Conservation (phyloP, 2,329 filamentous ascomycete species). For the Calonectria montana region DNA sequence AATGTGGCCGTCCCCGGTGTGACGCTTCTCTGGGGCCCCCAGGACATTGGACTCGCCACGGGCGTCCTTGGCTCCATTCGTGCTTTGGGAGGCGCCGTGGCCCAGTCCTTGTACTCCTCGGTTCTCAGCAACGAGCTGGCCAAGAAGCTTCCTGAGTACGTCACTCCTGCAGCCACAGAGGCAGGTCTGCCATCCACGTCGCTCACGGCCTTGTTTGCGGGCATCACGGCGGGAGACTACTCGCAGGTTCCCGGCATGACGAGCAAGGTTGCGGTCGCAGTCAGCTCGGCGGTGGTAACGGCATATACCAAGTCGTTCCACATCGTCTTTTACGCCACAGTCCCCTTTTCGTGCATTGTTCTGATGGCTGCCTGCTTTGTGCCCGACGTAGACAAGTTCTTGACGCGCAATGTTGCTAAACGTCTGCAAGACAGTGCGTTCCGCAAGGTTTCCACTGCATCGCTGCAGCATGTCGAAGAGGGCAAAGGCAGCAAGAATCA, state of each 20-base stretch:
- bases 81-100: conserved; percentile 52
- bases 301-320: conserved; percentile 58
- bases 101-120: conserved; percentile 51
- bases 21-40: conserved; percentile 57
- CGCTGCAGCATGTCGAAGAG: conserved; percentile 8
- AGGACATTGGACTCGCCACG: conserved; percentile 58
- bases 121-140: conserved; percentile 50
- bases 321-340: conserved; percentile 55
- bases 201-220: conserved; percentile 48
- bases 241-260: conserved; percentile 49
- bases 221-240: conserved; percentile 46
- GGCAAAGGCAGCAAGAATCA: not conserved
- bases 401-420: conserved; percentile 57
- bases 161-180: conserved; percentile 47
- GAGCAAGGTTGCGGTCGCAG: conserved; percentile 46
- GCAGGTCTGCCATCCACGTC: conserved; percentile 50
- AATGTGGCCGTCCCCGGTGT: conserved; percentile 56
- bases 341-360: conserved; percentile 54
- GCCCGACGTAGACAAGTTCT: conserved; percentile 56
- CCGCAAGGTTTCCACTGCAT: conserved; percentile 16
- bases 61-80: conserved; percentile 60
- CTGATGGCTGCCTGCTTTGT: conserved; percentile 51
- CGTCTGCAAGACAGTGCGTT: conserved; percentile 47
- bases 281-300: conserved; percentile 48
- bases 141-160: conserved; percentile 47